Base-by-base conservation (phyloP, 2,329 filamentous ascomycete genomes). In the Juglanconis oblonga region DNA sequence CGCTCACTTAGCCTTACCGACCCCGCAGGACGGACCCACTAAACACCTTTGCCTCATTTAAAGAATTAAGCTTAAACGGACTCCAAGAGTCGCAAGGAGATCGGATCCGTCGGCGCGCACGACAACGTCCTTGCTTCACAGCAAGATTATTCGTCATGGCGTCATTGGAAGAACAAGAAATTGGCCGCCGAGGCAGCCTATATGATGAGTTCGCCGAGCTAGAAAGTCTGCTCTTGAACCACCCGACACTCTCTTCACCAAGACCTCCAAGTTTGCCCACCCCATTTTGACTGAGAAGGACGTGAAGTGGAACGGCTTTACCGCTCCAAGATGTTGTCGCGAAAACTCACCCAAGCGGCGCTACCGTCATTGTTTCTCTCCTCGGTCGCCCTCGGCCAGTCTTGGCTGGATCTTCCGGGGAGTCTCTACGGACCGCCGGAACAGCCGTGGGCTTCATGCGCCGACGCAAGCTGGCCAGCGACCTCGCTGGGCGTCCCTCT, bases 391-490 rank as follows among this genome's bases (percentile, higher is more conserved):
- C 17, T 52, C 35, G 59, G 55, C 17, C 59, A 59, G 45, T 47
- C 59, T 10, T 62, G 59, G 59, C 33, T 31, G 24, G 56, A 58
- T 35, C 51, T 62, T 7, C 59, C 59, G 1, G 59, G 59, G 13
- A 62, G 55, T 11, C 52, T 62, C 24, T 62, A 62, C 10, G 55
- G 55, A 4, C 51, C 51, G 2, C 55, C 55, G 31, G 52, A 58
- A 17, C 40, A 54, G 17, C 52, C 31, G 17, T 59, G 57, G 57
- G 53, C 57, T 32, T 64, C 64, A 3, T 69, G 65, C 40, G 62
- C 63, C 13, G 64, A 65, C 52, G 64, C 66, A 40, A 67, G 65
- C 52, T 69, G 67, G 67, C 67, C 48, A 55, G 62, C 40, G 38
- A 59, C 47, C 50, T 52, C 59, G 4, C 53, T 65, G 24, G 67